These are phyloP conservation scores for Apodospora peruviana DNA, from an alignment of 495 filamentous ascomycete genomes.

Conservation along the genomic window DNA sequence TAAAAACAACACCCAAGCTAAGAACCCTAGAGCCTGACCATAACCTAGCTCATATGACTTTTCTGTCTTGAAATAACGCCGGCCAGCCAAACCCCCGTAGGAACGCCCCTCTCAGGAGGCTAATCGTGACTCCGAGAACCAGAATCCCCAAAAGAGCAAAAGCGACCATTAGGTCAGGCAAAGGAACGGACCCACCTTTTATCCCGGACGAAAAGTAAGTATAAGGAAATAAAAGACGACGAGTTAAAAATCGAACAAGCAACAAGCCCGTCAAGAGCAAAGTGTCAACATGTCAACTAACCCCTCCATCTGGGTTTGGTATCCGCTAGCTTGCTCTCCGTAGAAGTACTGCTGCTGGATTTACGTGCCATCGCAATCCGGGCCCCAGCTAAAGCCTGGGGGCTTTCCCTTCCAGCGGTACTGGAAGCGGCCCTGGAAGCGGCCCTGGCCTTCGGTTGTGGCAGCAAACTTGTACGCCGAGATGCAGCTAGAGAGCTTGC, in stretches of 20 bases:
- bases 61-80: too few species aligned
- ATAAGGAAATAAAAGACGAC: neutral
- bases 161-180: too few species aligned
- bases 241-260: neutral
- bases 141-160: too few species aligned
- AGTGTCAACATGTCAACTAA: neutral
- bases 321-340: constrained; percentile 21
- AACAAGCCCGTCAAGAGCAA: neutral
- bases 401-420: constrained; percentile 30
- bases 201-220: too few species aligned
- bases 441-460: constrained; percentile 41
- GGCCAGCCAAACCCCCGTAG: too few species aligned
- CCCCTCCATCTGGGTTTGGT: constrained; percentile 24
- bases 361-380: constrained; percentile 32
- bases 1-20: too few species aligned
- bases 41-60: too few species aligned
- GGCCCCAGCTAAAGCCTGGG: constrained; percentile 35
- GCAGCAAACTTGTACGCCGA: constrained; percentile 45
- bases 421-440: constrained; percentile 13
- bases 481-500: constrained; percentile 40
- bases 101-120: too few species aligned
- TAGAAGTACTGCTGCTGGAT: constrained; percentile 16
- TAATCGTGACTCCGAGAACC: too few species aligned
- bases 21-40: too few species aligned
- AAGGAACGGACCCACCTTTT: too few species aligned